A percentile compares a stretch with the other conserved stretches of the same genome.
Evolutionary conservation across 345 rosid species (phyloP).

Genomic region (Citrus sp.): DNA sequence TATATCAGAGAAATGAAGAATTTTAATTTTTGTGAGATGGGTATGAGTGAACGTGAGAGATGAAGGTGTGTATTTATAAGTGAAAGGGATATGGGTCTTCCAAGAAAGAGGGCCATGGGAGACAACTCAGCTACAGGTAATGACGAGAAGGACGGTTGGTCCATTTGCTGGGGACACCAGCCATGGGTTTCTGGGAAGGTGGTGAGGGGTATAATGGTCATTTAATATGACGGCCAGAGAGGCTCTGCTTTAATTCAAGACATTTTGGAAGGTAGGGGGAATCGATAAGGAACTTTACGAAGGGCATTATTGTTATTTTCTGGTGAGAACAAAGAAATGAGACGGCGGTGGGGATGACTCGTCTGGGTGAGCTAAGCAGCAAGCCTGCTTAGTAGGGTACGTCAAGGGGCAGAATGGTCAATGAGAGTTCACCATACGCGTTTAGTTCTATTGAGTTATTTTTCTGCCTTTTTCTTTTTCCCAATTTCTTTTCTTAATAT

Average conservation of each 20-base stretch:
- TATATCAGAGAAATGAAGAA: background rate
- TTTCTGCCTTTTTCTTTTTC: no score
- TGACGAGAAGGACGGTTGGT: conserved; percentile 19
- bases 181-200: conserved; percentile 35
- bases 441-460: no score
- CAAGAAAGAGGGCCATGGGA: conserved; percentile 50
- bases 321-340: background rate
- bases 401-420: background rate
- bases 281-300: background rate
- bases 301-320: background rate
- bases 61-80: conserved; percentile 14
- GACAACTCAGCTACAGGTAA: conserved; percentile 57
- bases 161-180: background rate
- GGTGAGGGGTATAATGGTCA: conserved; percentile 26
- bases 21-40: background rate
- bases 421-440: background rate
- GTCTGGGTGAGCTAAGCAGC: background rate
- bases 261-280: background rate
- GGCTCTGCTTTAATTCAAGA: no score
- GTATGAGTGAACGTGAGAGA: background rate
- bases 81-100: conserved; percentile 34
- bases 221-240: background rate
- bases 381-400: background rate
- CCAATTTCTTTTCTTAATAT: no score
- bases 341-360: no score